These are phyloP conservation scores for Galerina marginata DNA, from an alignment of 768 basidiomycete species.

Conservation along the genomic window DNA sequence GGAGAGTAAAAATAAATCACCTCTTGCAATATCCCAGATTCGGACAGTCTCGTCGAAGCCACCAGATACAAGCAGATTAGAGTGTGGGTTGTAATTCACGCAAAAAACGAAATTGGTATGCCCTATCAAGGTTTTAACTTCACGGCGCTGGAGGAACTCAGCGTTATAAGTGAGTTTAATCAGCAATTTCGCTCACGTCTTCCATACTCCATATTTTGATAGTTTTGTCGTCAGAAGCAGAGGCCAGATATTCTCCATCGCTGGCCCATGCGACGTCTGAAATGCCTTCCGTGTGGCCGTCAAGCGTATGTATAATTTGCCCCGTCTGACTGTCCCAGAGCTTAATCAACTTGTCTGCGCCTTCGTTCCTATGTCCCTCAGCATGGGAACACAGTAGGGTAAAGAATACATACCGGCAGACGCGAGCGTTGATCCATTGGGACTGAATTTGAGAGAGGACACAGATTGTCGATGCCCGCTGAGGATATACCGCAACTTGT, in stretches of 20 bases:
- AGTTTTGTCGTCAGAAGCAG: constrained; percentile 93
- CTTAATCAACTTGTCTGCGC: constrained; percentile 83
- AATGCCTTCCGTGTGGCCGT: constrained; percentile 82
- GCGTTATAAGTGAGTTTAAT: constrained; percentile 11
- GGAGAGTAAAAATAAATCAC: constrained; percentile 39
- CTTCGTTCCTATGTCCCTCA: constrained; percentile 54
- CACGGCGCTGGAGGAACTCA: constrained; percentile 48
- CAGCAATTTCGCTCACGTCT: constrained; percentile 43
- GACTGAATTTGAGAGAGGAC: constrained; percentile 88
- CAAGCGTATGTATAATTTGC: constrained; percentile 71
- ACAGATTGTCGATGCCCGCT: constrained; percentile 86
- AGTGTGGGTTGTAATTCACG: constrained; percentile 88
- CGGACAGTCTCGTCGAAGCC: constrained; percentile 95
- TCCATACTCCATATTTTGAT: constrained; percentile 86
- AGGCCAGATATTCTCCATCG: constrained; percentile 84
- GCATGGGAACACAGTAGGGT: constrained; percentile 14
- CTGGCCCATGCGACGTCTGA: constrained; percentile 91
- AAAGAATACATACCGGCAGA: constrained; percentile 71
- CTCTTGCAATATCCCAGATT: constrained; percentile 95
- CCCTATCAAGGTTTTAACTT: constrained; percentile 72
- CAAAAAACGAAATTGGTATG: constrained; percentile 97
- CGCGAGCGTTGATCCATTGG: constrained; percentile 80
- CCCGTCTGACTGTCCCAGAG: constrained; percentile 80
- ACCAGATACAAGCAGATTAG: constrained; percentile 91
- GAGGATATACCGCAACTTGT: constrained; percentile 64